Percentiles rank a stretch among this genome's conserved stretches.
These are phyloP conservation scores for Isatis tinctoria DNA, from an alignment of 345 rosid species.

Conservation along the genomic window DNA sequence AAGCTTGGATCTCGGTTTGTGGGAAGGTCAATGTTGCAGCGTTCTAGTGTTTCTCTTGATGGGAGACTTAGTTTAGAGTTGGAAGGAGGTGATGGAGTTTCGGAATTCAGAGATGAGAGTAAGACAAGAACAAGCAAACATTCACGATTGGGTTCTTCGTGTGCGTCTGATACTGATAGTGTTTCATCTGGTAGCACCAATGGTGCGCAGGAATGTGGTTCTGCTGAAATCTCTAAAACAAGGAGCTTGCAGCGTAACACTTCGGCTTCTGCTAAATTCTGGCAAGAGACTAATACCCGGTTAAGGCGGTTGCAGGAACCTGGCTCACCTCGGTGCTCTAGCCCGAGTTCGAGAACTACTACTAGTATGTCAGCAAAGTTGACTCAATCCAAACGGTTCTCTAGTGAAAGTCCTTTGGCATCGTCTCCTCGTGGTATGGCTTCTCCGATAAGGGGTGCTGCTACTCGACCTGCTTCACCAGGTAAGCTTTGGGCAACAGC, in stretches of 20 bases:
- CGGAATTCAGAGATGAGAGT: too few species aligned
- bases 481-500: conserved; percentile 67
- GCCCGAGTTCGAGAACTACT: conserved; percentile 53
- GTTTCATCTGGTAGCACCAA: conserved; percentile 72
- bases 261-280: conserved; percentile 67
- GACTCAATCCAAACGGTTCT: conserved; percentile 59
- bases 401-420: conserved; percentile 45
- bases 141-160: not conserved
- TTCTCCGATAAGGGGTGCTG: conserved; percentile 56
- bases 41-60: too few species aligned
- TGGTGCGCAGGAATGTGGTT: conserved; percentile 49
- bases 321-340: conserved; percentile 56
- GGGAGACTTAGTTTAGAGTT: too few species aligned
- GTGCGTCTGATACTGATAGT: conserved; percentile 73
- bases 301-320: conserved; percentile 89
- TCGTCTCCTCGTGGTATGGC: conserved; percentile 60
- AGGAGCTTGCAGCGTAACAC: conserved; percentile 46
- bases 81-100: too few species aligned
- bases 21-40: conserved; percentile 29
- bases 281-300: conserved; percentile 94
- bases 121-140: too few species aligned
- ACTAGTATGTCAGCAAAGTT: conserved; percentile 50
- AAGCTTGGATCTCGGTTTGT: conserved; percentile 60
- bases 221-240: conserved; percentile 32
- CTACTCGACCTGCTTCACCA: conserved; percentile 67